Evolutionary conservation across 176 grass and related monocot species (phyloP), one percentile per base, ranked within the genome.

Genomic region (Ensete glaucum): DNA sequence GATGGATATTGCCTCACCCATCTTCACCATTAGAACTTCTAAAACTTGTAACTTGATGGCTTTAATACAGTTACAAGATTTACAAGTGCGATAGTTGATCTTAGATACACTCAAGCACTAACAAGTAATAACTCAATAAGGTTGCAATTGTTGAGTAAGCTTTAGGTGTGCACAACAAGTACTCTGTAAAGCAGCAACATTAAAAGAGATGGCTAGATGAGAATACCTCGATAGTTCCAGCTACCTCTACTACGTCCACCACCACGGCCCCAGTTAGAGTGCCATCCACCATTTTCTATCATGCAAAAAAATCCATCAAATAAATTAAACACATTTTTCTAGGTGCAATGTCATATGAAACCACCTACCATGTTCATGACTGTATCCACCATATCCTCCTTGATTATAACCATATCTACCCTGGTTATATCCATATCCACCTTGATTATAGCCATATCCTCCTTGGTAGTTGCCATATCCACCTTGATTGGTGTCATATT

Each of bases 201-300:
- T 43, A 43, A 6, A 49, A 69, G 27, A 69, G 66, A 49, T 50
- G 19, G 34, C 29, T 50, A 49, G 14, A 19, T 11, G 34, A 2
- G 25, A 52, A 43, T 75, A 75, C 73, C 73, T 9, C 54, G 73
- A 75, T 75, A 75, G 52, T 9, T 58, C 73, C 73, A 59, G 59
- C 55, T 26, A 59, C 73, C 27, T 60, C 73, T 75, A 75, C 54
- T 54, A 12, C 54, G 73, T 16, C 73, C 72, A 58, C 72, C 73
- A 48, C 73, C 73, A 7, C 73, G 73, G 20, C 54, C 73, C 73
- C 73, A 75, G 19, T 59, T 75, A 17, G 54, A 75, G 54, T 75
- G 58, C 53, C 52, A 75, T 59, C 73, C 73, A 59, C 73, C 73
- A 60, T 75, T 75, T n/a, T 75, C 73, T 75, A 49, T 58, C 25